These are phyloP conservation scores for Metschnikowia kofuensis DNA, from an alignment of 805 yeast species.

Conservation along the genomic window DNA sequence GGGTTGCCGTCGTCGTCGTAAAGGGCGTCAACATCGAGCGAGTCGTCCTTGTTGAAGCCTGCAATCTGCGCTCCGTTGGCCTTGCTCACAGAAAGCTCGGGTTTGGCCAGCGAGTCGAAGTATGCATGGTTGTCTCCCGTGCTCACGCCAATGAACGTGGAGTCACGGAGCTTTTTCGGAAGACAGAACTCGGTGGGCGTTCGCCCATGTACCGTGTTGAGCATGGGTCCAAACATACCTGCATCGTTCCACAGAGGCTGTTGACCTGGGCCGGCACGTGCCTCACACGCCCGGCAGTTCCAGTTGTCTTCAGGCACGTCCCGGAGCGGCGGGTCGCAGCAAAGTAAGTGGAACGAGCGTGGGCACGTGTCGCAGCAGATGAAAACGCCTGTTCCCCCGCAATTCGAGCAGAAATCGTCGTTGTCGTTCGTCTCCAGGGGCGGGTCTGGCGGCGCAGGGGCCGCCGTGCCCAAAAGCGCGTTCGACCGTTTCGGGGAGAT, in stretches of 20 bases:
- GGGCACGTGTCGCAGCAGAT: constrained; percentile 95
- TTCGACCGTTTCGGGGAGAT: constrained; percentile 32
- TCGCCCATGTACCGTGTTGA: constrained; percentile 64
- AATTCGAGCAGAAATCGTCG: constrained; percentile 88
- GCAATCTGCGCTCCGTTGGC: constrained; percentile 32
- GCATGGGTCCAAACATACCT: constrained; percentile 55
- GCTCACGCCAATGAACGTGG: constrained; percentile 64
- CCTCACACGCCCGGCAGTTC: constrained; percentile 78
- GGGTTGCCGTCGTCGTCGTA: constrained; percentile 69
- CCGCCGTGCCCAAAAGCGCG: constrained; percentile 18
- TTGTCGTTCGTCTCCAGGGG: constrained; percentile 39
- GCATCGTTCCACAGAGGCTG: constrained; percentile 27
- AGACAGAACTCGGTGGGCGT: constrained; percentile 44
- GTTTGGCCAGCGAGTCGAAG: constrained; percentile 46
- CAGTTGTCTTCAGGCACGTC: constrained; percentile 86
- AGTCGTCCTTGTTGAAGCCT: constrained; percentile 45
- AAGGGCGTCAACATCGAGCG: constrained; percentile 58
- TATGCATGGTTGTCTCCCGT: constrained; percentile 72
- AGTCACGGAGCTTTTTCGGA: constrained; percentile 66
- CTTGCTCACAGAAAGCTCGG: constrained; percentile 44
- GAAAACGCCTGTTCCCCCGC: constrained; percentile 86
- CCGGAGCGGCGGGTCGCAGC: constrained; percentile 87
- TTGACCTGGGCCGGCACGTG: constrained; percentile 33
- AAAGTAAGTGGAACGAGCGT: constrained; percentile 83
- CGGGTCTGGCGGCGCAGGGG: constrained; percentile 10